Conservation (phyloP, 176 grass and related monocot genomes). For the Coix lacrymajobi region DNA sequence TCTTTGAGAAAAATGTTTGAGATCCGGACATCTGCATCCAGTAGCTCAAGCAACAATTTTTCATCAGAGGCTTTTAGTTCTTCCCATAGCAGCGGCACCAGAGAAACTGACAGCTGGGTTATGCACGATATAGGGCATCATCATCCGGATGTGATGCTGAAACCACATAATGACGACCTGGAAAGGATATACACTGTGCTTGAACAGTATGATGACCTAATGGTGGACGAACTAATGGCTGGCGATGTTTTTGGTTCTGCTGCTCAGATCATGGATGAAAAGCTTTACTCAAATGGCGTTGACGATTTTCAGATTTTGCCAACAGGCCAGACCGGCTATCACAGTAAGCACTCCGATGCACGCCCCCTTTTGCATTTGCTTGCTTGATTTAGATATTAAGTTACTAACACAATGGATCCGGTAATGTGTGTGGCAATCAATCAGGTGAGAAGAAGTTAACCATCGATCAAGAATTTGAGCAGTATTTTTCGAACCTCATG, state of each 20-base stretch:
- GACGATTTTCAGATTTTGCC: constrained; percentile 39
- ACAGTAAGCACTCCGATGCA: constrained; percentile 24
- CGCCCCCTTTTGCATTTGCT: not conserved
- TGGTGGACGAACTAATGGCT: constrained; percentile 24
- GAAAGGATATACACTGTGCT: constrained; percentile 30
- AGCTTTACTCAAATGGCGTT: constrained; percentile 46
- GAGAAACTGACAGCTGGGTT: constrained; percentile 28
- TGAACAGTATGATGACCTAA: constrained; percentile 27
- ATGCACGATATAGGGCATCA: constrained; percentile 16
- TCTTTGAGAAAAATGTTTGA: constrained; percentile 22
- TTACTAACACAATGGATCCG: not conserved
- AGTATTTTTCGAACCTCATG: constrained; percentile 81
- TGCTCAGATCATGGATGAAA: constrained; percentile 28
- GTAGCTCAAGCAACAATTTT: constrained; percentile 45
- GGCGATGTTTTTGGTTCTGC: constrained; percentile 24
- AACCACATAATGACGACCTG: constrained; percentile 13
- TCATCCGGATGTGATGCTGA: constrained; percentile 20
- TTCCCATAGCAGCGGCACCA: constrained; percentile 30
- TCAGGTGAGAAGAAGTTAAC: constrained; percentile 39
- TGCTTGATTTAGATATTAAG: not conserved
- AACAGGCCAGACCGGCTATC: constrained; percentile 2
- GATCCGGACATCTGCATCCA: constrained; percentile 36
- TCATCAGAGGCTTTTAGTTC: constrained; percentile 31
- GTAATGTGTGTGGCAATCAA: constrained; percentile 15
- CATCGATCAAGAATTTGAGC: constrained; percentile 83